Base-by-base conservation (phyloP, 2,329 filamentous ascomycete species). In the Colletotrichum sp. region DNA sequence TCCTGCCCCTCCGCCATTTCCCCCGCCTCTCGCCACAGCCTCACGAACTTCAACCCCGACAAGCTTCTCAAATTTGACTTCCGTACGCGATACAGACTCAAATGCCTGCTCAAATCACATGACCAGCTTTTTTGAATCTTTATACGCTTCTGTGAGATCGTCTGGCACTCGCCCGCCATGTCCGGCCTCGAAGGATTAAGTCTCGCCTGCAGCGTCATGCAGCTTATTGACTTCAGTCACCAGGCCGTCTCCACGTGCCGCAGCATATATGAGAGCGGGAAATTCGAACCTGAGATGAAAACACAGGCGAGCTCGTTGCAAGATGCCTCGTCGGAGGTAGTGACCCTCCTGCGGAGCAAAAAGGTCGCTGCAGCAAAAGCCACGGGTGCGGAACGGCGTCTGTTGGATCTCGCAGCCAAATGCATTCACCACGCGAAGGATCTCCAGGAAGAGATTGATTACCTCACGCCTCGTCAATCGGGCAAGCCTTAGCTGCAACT, bases 151-250 rank as follows among this genome's bases (percentile, higher is more conserved):
- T 25, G 52, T 22, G n/a, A 29, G 59, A 63, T n/a, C 16, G 22
- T 13, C 32, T 27, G 39, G 0, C 29, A 19, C 8, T 22, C 19
- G 36, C 27, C 34, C 30, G 29, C 39, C 59, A 71, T 71, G 69
- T 34, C 69, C 11, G 39, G 69, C 5, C 36, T 71, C 36, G 69
- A 64, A 25, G 69, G 59, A 5, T 59, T 71, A 3, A 13, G 69
- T 11, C 27, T 64, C 30, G 59, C 59, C 9, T 71, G 69, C 69
- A 71, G 59, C 8, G 30, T 71, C 44, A 71, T 71, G 69, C 59
- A 64, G 59, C 69, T 64, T 15, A 64, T 71, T 30, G 39, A 34
- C 16, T 71, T 64, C 16, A 25, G 29, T 4, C 59, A 36, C 8
- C 57, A 64, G 7, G 32, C 39, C 4, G 16, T 64, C 9, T 63